These are phyloP conservation scores for Colletotrichum coccodes DNA, from an alignment of 2,329 filamentous ascomycete genomes.

Conservation along the genomic window DNA sequence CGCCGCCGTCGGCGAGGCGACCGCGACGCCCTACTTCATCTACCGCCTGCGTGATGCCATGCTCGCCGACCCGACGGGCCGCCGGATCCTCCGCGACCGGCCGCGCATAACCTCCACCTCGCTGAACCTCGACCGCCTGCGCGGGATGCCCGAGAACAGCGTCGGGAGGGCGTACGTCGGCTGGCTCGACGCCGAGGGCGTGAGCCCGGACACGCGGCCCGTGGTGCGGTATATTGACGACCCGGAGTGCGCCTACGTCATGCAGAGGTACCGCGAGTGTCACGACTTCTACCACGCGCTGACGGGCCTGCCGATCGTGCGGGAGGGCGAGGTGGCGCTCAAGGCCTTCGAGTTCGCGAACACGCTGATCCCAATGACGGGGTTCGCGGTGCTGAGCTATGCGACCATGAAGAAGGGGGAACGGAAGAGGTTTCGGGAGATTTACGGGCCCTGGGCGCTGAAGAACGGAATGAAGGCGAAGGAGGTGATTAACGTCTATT, in stretches of 20 bases:
- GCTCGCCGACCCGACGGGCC: constrained; percentile 84
- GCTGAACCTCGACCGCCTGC: constrained; percentile 73
- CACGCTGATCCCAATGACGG: constrained; percentile 94
- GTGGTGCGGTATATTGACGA: constrained; percentile 92
- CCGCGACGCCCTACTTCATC: constrained; percentile 95
- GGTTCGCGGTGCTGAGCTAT: constrained; percentile 84
- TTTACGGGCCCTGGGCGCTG: constrained; percentile 92
- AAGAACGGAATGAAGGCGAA: constrained; percentile 80
- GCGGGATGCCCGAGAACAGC: constrained; percentile 75
- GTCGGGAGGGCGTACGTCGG: constrained; percentile 85
- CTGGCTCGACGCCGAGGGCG: constrained; percentile 95
- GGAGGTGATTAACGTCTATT: constrained; percentile 95
- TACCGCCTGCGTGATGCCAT: constrained; percentile 91
- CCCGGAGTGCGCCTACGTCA: constrained; percentile 95
- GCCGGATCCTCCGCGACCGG: constrained; percentile 89
- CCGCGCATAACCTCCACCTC: constrained; percentile 87
- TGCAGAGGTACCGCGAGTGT: constrained; percentile 97
- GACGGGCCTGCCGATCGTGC: constrained; percentile 87
- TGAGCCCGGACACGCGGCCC: constrained; percentile 88
- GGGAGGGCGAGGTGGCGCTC: constrained; percentile 97
- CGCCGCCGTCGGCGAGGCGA: constrained; percentile 92
- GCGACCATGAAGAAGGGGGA: constrained; percentile 87
- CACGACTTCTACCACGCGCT: constrained; percentile 98
- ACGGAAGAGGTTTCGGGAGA: constrained; percentile 76
- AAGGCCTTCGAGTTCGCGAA: constrained; percentile 99